These are phyloP conservation scores for Thyridium curvatum DNA, from an alignment of 2,329 filamentous ascomycete species.

Conservation along the genomic window DNA sequence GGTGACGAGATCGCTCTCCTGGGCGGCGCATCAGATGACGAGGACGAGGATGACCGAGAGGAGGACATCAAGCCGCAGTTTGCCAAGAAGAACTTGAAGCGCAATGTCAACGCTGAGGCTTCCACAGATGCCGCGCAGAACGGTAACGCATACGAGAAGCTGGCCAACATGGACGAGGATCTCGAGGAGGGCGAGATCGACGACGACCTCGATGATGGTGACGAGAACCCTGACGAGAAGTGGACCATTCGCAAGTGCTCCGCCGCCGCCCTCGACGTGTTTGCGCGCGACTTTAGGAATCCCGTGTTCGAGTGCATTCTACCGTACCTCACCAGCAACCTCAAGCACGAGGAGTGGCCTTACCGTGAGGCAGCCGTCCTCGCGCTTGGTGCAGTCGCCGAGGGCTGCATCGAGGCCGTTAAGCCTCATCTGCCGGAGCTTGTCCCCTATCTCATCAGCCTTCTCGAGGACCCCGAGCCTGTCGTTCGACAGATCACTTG, in stretches of 20 bases:
- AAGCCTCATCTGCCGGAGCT: conserved; percentile 86
- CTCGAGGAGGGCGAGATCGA: conserved; percentile 85
- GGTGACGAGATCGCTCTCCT: conserved; percentile 86
- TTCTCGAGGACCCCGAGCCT: conserved; percentile 78
- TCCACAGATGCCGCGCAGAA: conserved; percentile 46
- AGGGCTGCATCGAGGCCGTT: conserved; percentile 87
- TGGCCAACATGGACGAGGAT: conserved; percentile 61
- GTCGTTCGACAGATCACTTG: conserved; percentile 96
- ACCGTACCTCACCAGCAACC: conserved; percentile 84
- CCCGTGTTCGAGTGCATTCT: conserved; percentile 87
- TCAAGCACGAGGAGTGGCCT: conserved; percentile 85
- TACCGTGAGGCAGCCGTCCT: conserved; percentile 91
- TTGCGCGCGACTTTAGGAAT: conserved; percentile 82
- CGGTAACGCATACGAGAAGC: conserved; percentile 48
- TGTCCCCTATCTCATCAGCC: conserved; percentile 80
- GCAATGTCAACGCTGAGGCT: conserved; percentile 47
- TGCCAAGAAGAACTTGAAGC: conserved; percentile 61
- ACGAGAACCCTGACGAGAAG: conserved; percentile 77
- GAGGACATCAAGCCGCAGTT: conserved; percentile 93
- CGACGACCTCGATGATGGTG: conserved; percentile 63
- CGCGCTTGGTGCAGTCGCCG: conserved; percentile 87
- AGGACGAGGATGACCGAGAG: conserved; percentile 81
- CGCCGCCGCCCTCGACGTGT: conserved; percentile 87
- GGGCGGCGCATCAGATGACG: conserved; percentile 80
- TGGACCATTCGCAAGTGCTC: conserved; percentile 98